These are phyloP conservation scores for Neurospora sublineolata DNA, from an alignment of 495 filamentous ascomycete genomes.

Conservation along the genomic window DNA sequence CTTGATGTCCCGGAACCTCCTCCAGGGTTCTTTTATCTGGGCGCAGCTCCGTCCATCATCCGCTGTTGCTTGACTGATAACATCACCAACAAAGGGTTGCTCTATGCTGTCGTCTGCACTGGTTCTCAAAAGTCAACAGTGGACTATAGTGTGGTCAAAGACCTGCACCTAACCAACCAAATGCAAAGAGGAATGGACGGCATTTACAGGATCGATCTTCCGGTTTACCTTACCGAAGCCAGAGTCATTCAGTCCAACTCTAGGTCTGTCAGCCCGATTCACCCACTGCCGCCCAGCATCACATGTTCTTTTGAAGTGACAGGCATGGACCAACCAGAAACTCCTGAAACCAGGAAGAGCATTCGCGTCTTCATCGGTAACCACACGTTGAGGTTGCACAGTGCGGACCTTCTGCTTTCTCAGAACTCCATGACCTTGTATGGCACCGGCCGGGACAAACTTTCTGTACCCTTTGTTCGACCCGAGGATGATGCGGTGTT, in stretches of 20 bases:
- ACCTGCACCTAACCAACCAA: conserved; percentile 55
- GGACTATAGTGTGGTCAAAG: conserved; percentile 57
- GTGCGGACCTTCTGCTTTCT: conserved; percentile 85
- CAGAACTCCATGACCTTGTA: conserved; percentile 78
- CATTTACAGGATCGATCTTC: conserved; percentile 55
- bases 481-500: conserved; percentile 80
- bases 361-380: conserved; percentile 80
- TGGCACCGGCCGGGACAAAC: conserved; percentile 73
- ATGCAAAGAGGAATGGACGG: conserved; percentile 53
- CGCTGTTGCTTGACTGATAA: conserved; percentile 85
- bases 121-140: conserved; percentile 79
- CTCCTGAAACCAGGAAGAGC: conserved; percentile 35
- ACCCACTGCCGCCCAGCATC: conserved; percentile 62
- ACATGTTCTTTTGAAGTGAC: conserved; percentile 65
- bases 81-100: conserved; percentile 73
- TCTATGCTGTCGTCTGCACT: conserved; percentile 87
- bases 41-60: conserved; percentile 82
- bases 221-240: conserved; percentile 84
- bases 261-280: conserved; percentile 57
- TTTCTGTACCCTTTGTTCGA: conserved; percentile 85
- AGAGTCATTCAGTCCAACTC: conserved; percentile 65
- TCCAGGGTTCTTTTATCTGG: conserved; percentile 69
- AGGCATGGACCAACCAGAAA: conserved; percentile 36
- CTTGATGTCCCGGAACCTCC: conserved; percentile 58
- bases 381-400: conserved; percentile 75